Conservation (phyloP, 2,329 filamentous ascomycete genomes). For the Penicillium nordicum region DNA sequence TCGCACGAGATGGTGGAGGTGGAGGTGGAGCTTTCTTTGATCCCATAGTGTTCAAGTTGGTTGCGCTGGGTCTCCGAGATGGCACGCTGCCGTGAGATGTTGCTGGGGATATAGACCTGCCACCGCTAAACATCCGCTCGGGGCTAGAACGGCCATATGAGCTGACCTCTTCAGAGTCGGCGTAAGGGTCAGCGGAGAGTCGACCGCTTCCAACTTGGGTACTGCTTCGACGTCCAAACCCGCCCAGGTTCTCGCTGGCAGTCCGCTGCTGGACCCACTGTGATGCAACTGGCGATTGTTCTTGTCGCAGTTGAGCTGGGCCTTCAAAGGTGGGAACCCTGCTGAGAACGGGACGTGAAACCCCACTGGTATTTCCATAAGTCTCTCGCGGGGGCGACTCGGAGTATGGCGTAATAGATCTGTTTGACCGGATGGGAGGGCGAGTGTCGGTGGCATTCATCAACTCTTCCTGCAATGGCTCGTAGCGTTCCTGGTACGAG, state of each 20-base stretch:
- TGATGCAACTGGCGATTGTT: slow-evolving; percentile 48
- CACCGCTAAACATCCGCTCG: slow-evolving; percentile 45
- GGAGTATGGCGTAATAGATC: slow-evolving; percentile 32
- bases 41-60: slow-evolving; percentile 33
- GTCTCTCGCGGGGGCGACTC: slow-evolving; percentile 41
- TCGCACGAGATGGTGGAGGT: slow-evolving; percentile 59
- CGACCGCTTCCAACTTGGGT: slow-evolving; percentile 45
- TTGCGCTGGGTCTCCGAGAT: slow-evolving; percentile 52
- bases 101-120: slow-evolving; percentile 54
- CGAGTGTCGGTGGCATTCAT: slow-evolving; percentile 48
- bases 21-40: slow-evolving; percentile 59
- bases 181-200: slow-evolving; percentile 46
- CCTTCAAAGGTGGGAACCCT: slow-evolving; percentile 60
- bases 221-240: slow-evolving; percentile 44
- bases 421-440: slow-evolving; percentile 51
- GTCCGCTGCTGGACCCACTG: slow-evolving; percentile 49
- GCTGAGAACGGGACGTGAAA: slow-evolving; percentile 47
- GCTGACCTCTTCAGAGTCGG: slow-evolving; percentile 50
- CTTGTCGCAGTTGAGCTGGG: slow-evolving; percentile 51
- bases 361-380: slow-evolving; percentile 26
- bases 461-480: slow-evolving; percentile 56
- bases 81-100: slow-evolving; percentile 51
- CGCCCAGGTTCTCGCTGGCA: slow-evolving; percentile 53
- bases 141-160: slow-evolving; percentile 49
- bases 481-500: slow-evolving; percentile 60